Base-by-base conservation (phyloP, 257 asterid species). In the Thymus quinquecostatus region DNA sequence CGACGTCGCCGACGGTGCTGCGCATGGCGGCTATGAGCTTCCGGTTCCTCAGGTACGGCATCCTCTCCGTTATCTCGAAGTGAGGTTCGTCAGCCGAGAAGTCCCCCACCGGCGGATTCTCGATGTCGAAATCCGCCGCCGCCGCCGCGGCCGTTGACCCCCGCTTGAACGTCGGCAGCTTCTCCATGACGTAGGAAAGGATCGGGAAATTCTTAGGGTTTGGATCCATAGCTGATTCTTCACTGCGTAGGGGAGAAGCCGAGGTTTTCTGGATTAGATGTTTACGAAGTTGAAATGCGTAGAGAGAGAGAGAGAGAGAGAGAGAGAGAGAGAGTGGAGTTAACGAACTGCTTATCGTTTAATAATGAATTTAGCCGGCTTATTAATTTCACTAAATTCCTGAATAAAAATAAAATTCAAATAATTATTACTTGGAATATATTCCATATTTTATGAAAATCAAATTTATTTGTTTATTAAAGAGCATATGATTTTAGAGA, bases 41-140 rank as follows among this genome's bases (percentile, higher is more conserved):
- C n/a, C 86, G 94, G 62, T 89, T 87, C 8, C 75, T 83, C 29
- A 95, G 83, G 71, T 89, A 90, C 30, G 99, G 99, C 99, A 95
- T 92, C 43, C 78, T 68, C 63, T 89, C 98, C 34, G 97, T 63
- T 60, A 92, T 81, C 81, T 95, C 99, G 78, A 95, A 95, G 47
- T 84, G 70, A 30, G 98, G 99, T n/a, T 86, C 88, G 50, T 58
- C 68, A 12, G 88, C 66, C 32, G 68, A 14, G 40, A 79, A 68
- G 29, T 71, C 70, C 10, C 53, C 28, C 34, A 76, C 75, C 60
- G 77, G 86, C 34, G 89, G 96, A 27, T 85, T 85, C 79, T 95
- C 99, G 71, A 95, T 53, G 77, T 92, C 99, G 82, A 77, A 79
- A 13, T 87, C 89, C 29, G 75, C 70, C 6, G 51, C 58, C 58